Base-by-base conservation (phyloP, 495 filamentous ascomycete genomes). In the Podospora anserina region DNA sequence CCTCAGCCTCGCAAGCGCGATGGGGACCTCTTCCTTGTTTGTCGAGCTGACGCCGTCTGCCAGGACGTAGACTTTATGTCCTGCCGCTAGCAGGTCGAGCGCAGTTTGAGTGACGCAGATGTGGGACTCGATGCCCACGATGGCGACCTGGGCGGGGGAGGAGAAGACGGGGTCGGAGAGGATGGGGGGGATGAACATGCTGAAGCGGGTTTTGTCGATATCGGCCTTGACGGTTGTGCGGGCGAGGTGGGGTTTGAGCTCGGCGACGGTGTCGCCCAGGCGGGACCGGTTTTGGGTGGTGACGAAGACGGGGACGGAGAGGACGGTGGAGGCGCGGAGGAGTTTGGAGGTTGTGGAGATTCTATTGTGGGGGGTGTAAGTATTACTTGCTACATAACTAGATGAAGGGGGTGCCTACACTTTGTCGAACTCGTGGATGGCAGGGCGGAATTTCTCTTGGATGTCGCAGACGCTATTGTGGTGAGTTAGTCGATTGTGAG, bases 71-170 rank as follows among this genome's bases (percentile, higher is more conserved):
- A 98, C 94, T 58, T 85, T 80, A 78, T 97, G 91, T 0, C 92
- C 92, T 1, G 85, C 84, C 59, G 76, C 79, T 4, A 96, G 76
- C 27, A 96, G 76, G 79, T 97, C 95, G 2, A 98, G 83, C 32
- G 91, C 87, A 26, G 94, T 97, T 82, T 97, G 94, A 69, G 91
- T 92, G 3, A 99, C 88, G 80, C 95, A 99, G 74, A 99, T 94
- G 77, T 99, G 95, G 27, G 86, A 85, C 79, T 99, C 95, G 74
- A 99, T 96, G 11, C 95, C 95, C 5, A 96, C 89, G 64, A 94
- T 83, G 13, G 84, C 88, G 23, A 91, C 78, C 32, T 82, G 77
- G 54, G 78, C 57, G 6, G 39, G 39, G 39, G 39, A 49, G 39
- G 39, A 49, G 9, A 49, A 49, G n/a, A 54, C 13, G 5, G 30